Conservation (phyloP, 805 yeast species). For the Wickerhamomyces ciferrii region DNA sequence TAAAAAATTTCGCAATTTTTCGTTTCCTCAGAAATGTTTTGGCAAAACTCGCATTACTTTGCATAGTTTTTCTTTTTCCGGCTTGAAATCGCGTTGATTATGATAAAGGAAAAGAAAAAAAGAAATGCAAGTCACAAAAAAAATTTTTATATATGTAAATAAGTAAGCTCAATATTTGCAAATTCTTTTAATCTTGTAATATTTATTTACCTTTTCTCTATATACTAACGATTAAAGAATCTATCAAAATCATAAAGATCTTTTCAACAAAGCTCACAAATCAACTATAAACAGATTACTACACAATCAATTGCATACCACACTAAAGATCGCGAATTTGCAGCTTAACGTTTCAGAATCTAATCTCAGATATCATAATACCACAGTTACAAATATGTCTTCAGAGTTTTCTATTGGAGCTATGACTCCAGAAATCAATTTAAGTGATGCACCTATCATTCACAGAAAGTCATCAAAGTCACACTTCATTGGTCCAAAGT, state of each 20-base stretch:
- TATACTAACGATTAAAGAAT: too few relatives aligned
- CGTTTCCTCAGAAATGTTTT: background rate
- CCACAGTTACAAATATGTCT: background rate
- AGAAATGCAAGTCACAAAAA: background rate
- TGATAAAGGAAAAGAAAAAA: background rate
- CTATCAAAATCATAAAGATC: background rate
- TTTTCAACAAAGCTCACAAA: too few relatives aligned
- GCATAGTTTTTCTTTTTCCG: background rate
- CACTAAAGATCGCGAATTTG: background rate
- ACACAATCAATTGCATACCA: background rate
- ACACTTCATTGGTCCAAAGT: background rate
- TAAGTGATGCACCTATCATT: constrained; percentile 3
- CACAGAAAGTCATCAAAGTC: constrained; percentile 22
- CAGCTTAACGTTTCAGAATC: background rate
- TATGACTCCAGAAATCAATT: constrained; percentile 20
- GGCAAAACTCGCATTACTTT: background rate
- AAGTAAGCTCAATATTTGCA: background rate
- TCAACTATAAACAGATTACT: too few relatives aligned
- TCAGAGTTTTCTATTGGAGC: constrained; percentile 14
- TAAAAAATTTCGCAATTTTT: background rate
- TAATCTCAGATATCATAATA: background rate
- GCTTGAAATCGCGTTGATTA: background rate
- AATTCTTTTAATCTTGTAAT: background rate
- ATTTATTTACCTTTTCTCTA: background rate
- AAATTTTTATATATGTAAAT: background rate